phyloP scores from a whole-genome alignment of 108 stramenopile species.

The Nitzschia inconspicua region DNA sequence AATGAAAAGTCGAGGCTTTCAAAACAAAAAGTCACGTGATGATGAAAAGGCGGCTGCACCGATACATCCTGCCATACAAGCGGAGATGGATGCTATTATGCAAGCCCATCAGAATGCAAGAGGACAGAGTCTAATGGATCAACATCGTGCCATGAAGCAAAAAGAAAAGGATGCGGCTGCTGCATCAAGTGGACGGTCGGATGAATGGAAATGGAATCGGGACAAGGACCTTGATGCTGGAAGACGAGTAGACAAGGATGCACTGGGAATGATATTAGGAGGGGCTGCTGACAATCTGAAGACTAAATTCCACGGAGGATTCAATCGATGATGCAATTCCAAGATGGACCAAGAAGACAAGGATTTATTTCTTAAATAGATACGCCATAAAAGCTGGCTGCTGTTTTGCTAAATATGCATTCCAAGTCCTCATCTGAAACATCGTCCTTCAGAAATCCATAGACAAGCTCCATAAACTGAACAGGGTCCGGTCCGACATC shows the following conservation, averaged over 20 bases:
- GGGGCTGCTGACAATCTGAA: constrained; percentile 69
- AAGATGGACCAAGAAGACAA: background rate
- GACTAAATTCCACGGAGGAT: constrained; percentile 73
- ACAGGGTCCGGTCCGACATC: constrained; percentile 58
- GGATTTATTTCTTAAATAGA: background rate
- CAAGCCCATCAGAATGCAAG: constrained; percentile 68
- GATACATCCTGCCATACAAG: constrained; percentile 65
- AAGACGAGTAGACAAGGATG: constrained; percentile 83
- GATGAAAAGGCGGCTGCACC: constrained; percentile 10
- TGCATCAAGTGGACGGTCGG: constrained; percentile 5
- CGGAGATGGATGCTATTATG: constrained; percentile 73
- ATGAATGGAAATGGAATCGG: constrained; percentile 69
- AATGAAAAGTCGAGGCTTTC: constrained; percentile 59
- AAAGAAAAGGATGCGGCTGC: constrained; percentile 38
- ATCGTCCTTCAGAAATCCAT: constrained; percentile 41
- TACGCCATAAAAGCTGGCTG: constrained; percentile 55
- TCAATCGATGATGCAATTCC: constrained; percentile 3
- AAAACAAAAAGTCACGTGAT: constrained; percentile 32
- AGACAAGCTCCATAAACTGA: constrained; percentile 41
- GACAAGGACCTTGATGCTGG: constrained; percentile 79
- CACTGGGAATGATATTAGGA: constrained; percentile 68
- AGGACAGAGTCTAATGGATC: constrained; percentile 71
- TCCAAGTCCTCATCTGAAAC: constrained; percentile 52
- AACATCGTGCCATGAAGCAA: constrained; percentile 50
- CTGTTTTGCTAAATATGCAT: constrained; percentile 51